Percentiles rank a stretch among this genome's conserved stretches.
Conservation (phyloP, 139 green algal species). For the Raphidocelis subcapitata region DNA sequence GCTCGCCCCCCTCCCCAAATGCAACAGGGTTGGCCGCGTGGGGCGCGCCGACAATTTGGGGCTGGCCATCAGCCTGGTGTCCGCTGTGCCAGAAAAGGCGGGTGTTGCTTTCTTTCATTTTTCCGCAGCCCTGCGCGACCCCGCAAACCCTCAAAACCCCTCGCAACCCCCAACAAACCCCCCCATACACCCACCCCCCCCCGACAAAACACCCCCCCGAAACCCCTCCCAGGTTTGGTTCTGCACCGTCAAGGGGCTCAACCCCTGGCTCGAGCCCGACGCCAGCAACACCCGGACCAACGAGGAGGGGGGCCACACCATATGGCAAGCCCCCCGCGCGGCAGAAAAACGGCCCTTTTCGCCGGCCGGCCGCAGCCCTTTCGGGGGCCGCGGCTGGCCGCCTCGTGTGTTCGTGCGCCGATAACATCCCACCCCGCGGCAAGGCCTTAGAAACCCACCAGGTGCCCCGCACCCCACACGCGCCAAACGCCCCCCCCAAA, state of each 20-base stretch:
- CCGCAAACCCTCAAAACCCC: too few relatives aligned
- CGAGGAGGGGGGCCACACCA: constrained; percentile 69
- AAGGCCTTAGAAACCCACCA: neutral
- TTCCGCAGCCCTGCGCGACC: too few relatives aligned
- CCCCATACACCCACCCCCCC: too few relatives aligned
- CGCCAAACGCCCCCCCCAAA: neutral
- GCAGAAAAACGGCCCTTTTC: neutral
- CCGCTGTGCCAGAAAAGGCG: constrained; percentile 67
- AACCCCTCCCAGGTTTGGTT: too few relatives aligned
- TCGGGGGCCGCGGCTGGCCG: neutral
- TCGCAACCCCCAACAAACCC: too few relatives aligned
- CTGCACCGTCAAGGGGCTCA: constrained; percentile 75
- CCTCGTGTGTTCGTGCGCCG: neutral
- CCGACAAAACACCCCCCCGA: too few relatives aligned
- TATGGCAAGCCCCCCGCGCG: constrained; percentile 41
- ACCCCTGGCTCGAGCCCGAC: constrained; percentile 77
- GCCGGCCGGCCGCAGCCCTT: too few relatives aligned
- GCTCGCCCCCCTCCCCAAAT: too few relatives aligned
- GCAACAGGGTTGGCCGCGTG: constrained; percentile 67
- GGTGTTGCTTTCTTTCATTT: too few relatives aligned
- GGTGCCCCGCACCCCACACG: neutral
- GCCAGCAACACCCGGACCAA: constrained; percentile 50
- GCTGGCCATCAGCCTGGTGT: constrained; percentile 78
- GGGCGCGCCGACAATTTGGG: constrained; percentile 71
- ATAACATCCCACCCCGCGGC: neutral